Percentiles rank a stretch among this genome's conserved stretches.
These are phyloP conservation scores for Ophiostoma quercus DNA, from an alignment of 2,329 filamentous ascomycete species.

Conservation along the genomic window DNA sequence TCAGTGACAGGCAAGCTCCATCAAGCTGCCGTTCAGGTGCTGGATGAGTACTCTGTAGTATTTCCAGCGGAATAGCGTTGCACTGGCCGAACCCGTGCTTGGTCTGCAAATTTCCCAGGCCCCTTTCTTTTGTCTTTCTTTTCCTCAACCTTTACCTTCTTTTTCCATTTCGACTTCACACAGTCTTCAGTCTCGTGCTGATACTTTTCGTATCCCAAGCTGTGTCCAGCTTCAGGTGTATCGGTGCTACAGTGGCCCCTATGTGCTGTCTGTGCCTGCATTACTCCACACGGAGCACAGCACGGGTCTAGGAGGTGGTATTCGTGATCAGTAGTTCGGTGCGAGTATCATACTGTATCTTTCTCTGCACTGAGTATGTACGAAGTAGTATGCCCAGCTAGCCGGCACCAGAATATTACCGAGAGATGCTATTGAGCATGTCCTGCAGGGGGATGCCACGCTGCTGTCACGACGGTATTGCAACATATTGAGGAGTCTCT, in stretches of 20 bases:
- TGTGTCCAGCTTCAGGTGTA: not conserved
- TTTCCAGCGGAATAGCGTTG: constrained; percentile 7
- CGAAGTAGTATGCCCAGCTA: too few species aligned
- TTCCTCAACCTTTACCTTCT: not conserved
- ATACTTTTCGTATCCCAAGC: not conserved
- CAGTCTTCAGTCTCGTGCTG: not conserved
- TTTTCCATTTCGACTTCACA: not conserved
- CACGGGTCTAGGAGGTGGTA: not conserved
- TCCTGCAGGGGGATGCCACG: not conserved
- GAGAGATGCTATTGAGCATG: not conserved
- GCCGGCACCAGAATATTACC: not conserved
- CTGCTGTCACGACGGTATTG: too few species aligned
- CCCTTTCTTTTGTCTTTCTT: not conserved
- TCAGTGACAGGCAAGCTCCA: not conserved
- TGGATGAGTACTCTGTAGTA: not conserved
- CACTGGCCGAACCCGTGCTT: constrained; percentile 11
- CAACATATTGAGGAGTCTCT: too few species aligned
- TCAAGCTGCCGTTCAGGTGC: not conserved
- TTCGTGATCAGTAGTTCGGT: not conserved
- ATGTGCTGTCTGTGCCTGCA: not conserved
- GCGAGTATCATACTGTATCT: too few species aligned
- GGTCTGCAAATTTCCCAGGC: constrained; percentile 14
- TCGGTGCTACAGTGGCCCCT: not conserved
- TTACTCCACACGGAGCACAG: not conserved
- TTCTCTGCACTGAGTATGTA: too few species aligned